A percentile compares a stretch with the other conserved stretches of the same genome.
Conservation (phyloP, 2,329 filamentous ascomycete genomes). For the Blumeria graminis region DNA sequence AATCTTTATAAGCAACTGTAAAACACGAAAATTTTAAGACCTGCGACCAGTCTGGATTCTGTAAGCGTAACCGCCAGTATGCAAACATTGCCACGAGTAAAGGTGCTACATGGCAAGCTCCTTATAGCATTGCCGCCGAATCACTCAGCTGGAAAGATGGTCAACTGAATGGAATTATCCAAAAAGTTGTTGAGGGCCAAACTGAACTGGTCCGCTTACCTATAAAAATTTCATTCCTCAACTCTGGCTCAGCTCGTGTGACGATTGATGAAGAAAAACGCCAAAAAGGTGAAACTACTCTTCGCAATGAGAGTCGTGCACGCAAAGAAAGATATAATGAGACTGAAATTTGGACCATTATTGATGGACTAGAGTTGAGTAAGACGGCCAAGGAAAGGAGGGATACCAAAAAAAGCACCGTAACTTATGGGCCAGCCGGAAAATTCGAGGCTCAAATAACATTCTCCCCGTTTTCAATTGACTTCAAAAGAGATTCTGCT, state of each 20-base stretch:
- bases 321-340: conserved; percentile 92
- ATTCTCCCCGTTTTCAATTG: conserved; percentile 60
- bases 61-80: conserved; percentile 76
- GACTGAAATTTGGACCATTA: conserved; percentile 62
- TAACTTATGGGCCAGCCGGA: conserved; percentile 55
- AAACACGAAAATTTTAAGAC: conserved; percentile 97
- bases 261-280: conserved; percentile 80
- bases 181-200: conserved; percentile 47
- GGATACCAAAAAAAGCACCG: conserved; percentile 41
- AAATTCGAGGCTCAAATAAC: conserved; percentile 64
- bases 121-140: conserved; percentile 51
- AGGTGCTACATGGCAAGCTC: conserved; percentile 48
- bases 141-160: conserved; percentile 58
- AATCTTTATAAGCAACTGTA: conserved; percentile 36
- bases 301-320: conserved; percentile 61
- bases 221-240: conserved; percentile 65
- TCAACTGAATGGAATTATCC: conserved; percentile 52
- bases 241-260: conserved; percentile 71
- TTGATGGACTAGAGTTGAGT: conserved; percentile 55
- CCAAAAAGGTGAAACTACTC: conserved; percentile 65
- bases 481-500: conserved; percentile 64
- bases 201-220: conserved; percentile 55
- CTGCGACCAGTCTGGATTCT: conserved; percentile 89
- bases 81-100: conserved; percentile 50
- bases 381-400: conserved; percentile 45